Evolutionary conservation across 441 rosid genomes (phyloP).

Genomic region (Lepidium campestre): DNA sequence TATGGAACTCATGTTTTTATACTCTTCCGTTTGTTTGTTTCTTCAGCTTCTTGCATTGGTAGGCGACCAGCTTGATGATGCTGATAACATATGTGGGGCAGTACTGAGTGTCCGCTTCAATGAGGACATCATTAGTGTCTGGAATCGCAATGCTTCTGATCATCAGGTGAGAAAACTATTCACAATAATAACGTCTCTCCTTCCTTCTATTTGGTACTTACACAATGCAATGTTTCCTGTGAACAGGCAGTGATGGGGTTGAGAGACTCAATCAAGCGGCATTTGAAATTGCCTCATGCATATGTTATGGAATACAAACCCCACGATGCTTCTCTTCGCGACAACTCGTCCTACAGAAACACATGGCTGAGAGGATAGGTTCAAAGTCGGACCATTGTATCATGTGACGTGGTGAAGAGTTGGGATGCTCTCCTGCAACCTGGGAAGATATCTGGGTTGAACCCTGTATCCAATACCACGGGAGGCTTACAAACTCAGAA

Average conservation of each 20-base stretch:
- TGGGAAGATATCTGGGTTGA: conserved; percentile 16
- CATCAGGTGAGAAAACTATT: conserved; percentile 53
- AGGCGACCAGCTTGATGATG: conserved; percentile 85
- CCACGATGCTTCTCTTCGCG: conserved; percentile 86
- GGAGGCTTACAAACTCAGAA: background rate
- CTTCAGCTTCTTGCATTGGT: conserved; percentile 89
- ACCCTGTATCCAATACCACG: background rate
- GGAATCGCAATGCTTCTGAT: conserved; percentile 95
- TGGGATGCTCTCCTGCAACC: background rate
- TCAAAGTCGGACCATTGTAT: background rate
- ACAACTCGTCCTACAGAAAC: conserved; percentile 92
- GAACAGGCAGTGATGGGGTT: conserved; percentile 91
- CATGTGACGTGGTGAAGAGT: background rate
- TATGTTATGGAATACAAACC: conserved; percentile 97
- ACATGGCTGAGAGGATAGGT: conserved; percentile 90
- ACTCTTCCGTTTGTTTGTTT: background rate
- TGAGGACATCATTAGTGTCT: conserved; percentile 86
- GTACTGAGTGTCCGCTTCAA: conserved; percentile 92
- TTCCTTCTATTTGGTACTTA: background rate
- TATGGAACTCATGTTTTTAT: background rate
- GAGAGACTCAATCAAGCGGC: conserved; percentile 92
- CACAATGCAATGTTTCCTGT: background rate
- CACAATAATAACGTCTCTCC: background rate
- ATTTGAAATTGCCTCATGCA: conserved; percentile 81
- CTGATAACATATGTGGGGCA: conserved; percentile 84